Percentiles rank a stretch among this genome's conserved stretches.
phyloP scores from a whole-genome alignment of 1,284 basidiomycete genomes.

The Ceratobasidium papillatum region DNA sequence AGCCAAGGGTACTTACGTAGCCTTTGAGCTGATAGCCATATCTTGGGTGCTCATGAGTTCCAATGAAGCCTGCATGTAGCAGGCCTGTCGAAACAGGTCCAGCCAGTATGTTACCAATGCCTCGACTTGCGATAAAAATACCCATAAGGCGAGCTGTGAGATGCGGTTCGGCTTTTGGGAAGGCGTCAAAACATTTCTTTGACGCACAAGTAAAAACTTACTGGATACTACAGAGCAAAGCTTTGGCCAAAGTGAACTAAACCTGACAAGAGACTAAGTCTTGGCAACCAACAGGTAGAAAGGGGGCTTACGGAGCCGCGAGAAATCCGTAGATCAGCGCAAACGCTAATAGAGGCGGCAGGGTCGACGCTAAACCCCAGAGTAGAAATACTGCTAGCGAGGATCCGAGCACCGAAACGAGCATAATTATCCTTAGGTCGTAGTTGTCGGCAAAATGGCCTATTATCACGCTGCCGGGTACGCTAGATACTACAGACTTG shows the following conservation, averaged over 20 bases:
- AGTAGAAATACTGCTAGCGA: slow-evolving; percentile 42
- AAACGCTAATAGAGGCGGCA: slow-evolving; percentile 38
- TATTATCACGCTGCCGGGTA: slow-evolving; percentile 42
- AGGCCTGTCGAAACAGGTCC: slow-evolving; percentile 18
- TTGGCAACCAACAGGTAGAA: not conserved
- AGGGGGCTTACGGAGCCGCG: slow-evolving; percentile 41
- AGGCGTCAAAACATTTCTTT: not conserved
- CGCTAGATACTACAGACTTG: slow-evolving; percentile 17
- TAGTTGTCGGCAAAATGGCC: slow-evolving; percentile 42
- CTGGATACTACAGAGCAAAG: slow-evolving; percentile 41
- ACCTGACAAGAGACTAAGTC: slow-evolving; percentile 5
- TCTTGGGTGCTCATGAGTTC: not conserved
- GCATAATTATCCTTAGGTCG: slow-evolving; percentile 42
- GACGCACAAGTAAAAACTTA: not conserved
- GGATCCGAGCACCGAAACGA: slow-evolving; percentile 39
- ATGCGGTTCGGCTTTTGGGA: slow-evolving; percentile 41
- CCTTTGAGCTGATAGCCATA: slow-evolving; percentile 25
- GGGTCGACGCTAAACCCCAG: slow-evolving; percentile 42
- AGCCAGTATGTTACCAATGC: slow-evolving; percentile 28
- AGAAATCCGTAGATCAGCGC: slow-evolving; percentile 43
- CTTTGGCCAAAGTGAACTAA: slow-evolving; percentile 44
- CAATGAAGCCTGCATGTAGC: not conserved
- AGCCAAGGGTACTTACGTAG: slow-evolving; percentile 19
- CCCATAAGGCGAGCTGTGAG: slow-evolving; percentile 41
- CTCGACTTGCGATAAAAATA: slow-evolving; percentile 39